Conservation (phyloP, 768 basidiomycete species). For the Kwoniella mangroviensis region DNA sequence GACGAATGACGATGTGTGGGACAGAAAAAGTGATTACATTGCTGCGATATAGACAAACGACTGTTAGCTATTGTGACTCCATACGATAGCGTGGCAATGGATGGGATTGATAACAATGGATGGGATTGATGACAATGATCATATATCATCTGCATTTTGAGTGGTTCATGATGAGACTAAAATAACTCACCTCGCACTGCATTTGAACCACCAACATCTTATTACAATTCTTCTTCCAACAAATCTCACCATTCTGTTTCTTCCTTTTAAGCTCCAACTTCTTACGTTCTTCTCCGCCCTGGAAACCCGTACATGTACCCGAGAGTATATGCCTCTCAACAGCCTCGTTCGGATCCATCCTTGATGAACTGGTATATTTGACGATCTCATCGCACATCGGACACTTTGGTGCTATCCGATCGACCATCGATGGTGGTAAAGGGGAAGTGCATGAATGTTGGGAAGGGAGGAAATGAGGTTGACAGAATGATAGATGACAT, state of each 20-base stretch:
- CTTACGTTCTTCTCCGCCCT: constrained; percentile 46
- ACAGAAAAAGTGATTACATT: constrained; percentile 50
- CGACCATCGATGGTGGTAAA: constrained; percentile 47
- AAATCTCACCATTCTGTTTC: constrained; percentile 53
- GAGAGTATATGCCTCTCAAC: constrained; percentile 48
- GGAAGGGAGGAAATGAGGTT: constrained; percentile 54
- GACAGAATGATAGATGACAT: constrained; percentile 55
- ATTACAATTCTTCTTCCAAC: constrained; percentile 50
- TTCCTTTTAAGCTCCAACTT: constrained; percentile 47
- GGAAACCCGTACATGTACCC: constrained; percentile 45
- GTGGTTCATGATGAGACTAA: neutral
- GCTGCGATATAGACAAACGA: constrained; percentile 16
- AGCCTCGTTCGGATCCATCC: constrained; percentile 46
- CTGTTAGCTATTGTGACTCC: neutral
- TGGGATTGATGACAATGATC: neutral
- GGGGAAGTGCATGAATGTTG: constrained; percentile 51
- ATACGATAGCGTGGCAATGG: neutral
- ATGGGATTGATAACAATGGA: neutral
- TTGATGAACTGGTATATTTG: constrained; percentile 28
- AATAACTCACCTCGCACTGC: constrained; percentile 52
- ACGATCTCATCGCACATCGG: constrained; percentile 52
- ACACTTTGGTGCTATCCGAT: constrained; percentile 54
- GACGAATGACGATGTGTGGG: constrained; percentile 53
- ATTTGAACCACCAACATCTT: constrained; percentile 55
- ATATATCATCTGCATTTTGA: neutral